phyloP scores from a whole-genome alignment of 1,139 yeast species.

The Eremothecium coryli region DNA sequence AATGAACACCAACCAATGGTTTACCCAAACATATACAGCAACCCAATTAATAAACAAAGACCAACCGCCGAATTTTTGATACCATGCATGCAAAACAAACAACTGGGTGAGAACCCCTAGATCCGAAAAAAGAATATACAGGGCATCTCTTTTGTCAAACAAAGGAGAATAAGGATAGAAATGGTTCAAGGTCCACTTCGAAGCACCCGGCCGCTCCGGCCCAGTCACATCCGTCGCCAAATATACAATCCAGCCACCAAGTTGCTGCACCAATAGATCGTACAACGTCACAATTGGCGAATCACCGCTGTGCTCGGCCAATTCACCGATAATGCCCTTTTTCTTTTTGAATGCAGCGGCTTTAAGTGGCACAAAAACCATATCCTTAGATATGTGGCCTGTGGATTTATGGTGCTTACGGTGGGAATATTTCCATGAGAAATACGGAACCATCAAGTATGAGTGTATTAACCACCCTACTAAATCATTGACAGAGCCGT shows the following conservation, averaged over 20 bases:
- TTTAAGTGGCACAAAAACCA: conserved; percentile 71
- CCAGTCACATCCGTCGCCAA: conserved; percentile 69
- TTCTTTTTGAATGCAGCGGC: conserved; percentile 43
- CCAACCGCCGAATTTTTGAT: conserved; percentile 52
- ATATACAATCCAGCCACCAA: conserved; percentile 66
- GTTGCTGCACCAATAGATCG: conserved; percentile 56
- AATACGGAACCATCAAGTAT: conserved; percentile 69
- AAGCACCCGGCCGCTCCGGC: conserved; percentile 49
- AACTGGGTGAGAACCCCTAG: conserved; percentile 54
- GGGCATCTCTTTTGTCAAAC: conserved; percentile 60
- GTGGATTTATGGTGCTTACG: conserved; percentile 85
- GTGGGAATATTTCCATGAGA: conserved; percentile 78
- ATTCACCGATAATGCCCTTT: conserved; percentile 29
- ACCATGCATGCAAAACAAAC: conserved; percentile 53
- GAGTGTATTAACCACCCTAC: conserved; percentile 83
- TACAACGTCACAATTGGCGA: conserved; percentile 57
- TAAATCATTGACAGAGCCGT: conserved; percentile 56
- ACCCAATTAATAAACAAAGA: conserved; percentile 63
- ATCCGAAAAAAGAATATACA: conserved; percentile 64
- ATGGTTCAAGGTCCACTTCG: conserved; percentile 47
- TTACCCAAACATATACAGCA: conserved; percentile 69
- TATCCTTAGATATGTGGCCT: conserved; percentile 71
- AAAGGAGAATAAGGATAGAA: conserved; percentile 66
- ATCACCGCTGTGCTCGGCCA: conserved; percentile 60
- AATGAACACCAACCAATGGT: conserved; percentile 84